Conservation (phyloP, 1,284 basidiomycete genomes). For the Ustilago xerochloae region DNA sequence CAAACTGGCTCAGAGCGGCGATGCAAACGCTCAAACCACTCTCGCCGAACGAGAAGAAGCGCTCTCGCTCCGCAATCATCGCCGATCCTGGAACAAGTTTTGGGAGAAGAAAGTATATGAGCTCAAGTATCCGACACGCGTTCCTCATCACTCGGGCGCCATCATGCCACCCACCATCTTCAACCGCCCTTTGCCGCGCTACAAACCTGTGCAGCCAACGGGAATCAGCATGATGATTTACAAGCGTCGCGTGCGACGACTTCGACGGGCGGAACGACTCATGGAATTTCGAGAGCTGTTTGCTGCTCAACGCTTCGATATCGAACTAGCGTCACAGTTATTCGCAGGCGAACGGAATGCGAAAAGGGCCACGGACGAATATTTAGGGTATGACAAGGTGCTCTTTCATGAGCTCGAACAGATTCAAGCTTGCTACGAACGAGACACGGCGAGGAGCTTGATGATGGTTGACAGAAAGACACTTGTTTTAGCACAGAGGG, state of each 20-base stretch:
- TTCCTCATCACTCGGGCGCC: constrained; percentile 59
- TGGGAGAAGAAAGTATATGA: constrained; percentile 32
- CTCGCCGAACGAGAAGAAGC: constrained; percentile 14
- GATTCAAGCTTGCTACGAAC: constrained; percentile 36
- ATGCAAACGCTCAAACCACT: constrained; percentile 2
- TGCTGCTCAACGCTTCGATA: constrained; percentile 16
- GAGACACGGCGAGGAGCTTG: constrained; percentile 39
- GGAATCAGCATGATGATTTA: constrained; percentile 65
- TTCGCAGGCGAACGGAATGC: neutral
- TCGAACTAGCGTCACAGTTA: neutral
- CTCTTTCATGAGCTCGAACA: constrained; percentile 2
- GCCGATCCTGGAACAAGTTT: constrained; percentile 17
- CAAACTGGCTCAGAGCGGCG: constrained; percentile 4
- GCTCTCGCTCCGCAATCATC: constrained; percentile 19
- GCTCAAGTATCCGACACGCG: constrained; percentile 34
- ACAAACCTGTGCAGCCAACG: constrained; percentile 63
- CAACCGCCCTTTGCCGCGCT: constrained; percentile 62
- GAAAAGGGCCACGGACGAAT: neutral
- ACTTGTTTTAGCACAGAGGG: constrained; percentile 52
- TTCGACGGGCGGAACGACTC: constrained; percentile 31
- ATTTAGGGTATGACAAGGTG: constrained; percentile 11
- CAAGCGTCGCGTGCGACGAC: constrained; percentile 45
- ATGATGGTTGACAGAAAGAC: constrained; percentile 54
- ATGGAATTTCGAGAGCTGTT: constrained; percentile 47
- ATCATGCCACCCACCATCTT: constrained; percentile 58